Base-by-base conservation (phyloP, 495 filamentous ascomycete genomes). In the Amorphotheca resinae region DNA sequence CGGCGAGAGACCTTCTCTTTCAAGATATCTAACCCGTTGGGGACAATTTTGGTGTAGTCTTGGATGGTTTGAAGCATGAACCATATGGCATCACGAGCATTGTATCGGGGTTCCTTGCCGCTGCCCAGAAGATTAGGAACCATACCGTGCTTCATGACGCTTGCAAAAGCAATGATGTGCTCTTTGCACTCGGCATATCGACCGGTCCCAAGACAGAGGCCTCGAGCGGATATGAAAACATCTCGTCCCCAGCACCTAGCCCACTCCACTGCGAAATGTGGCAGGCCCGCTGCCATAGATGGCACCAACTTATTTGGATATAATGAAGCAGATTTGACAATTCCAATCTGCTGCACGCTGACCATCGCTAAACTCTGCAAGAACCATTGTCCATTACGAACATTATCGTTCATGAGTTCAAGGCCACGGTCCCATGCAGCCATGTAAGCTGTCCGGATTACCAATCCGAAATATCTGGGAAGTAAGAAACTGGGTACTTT, bases 71-170 rank as follows among this genome's bases (percentile, higher is more conserved):
- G 89, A 40, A 96, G 59, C 66, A 89, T 87, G 70, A 95, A 99
- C 93, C 93, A 99, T 30, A 95, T 76, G 0, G 89, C 93, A 56
- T 99, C 93, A 35, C 93, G 71, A 28, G 89, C 84, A 55, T 99
- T 99, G 63, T 95, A 99, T n/a, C 93, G 70, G 2, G 93, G 93
- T n/a, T 74, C 68, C 31, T 80, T 82, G 14, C 93, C 87, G 51
- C 80, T 80, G 49, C 84, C 76, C 14, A 99, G 72, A 9, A 99
- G 70, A 52, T 99, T 99, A 9, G 93, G 93, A 41, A 96, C 85
- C 93, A 96, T 95, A 33, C 93, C 93, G 57, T 99, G 93, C 65
- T 96, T 96, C 38, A 99, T 67, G 8, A 99, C 87, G 57, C 86
- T 93, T 0, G 85, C 87, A 64, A 99, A 99, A 33, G 91, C 93